A percentile compares a stretch with the other conserved stretches of the same genome.
phyloP scores from a whole-genome alignment of 257 asterid species.

The Haberlea rhodopensis region DNA sequence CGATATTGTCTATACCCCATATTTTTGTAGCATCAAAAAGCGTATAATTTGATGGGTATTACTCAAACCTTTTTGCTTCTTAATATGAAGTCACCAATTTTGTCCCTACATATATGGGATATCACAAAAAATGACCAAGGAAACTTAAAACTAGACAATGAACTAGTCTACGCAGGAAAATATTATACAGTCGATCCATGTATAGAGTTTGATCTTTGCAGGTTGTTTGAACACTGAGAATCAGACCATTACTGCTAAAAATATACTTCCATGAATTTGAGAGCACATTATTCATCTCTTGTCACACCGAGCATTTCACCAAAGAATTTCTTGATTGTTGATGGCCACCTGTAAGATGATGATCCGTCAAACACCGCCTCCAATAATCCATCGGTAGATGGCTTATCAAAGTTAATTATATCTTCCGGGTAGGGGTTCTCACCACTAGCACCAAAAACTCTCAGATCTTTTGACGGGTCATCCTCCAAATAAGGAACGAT shows the following conservation, averaged over 20 bases:
- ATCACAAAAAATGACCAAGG: too few relatives aligned
- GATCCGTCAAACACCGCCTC: conserved; percentile 30
- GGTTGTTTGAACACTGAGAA: not conserved
- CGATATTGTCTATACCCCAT: too few relatives aligned
- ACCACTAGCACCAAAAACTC: not conserved
- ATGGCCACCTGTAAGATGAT: conserved; percentile 37
- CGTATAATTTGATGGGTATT: too few relatives aligned
- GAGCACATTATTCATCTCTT: conserved; percentile 22
- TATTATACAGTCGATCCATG: too few relatives aligned
- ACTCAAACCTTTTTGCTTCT: too few relatives aligned
- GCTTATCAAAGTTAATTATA: not conserved
- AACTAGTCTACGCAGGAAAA: too few relatives aligned
- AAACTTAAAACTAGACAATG: too few relatives aligned
- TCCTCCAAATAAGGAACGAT: conserved; percentile 64
- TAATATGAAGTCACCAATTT: too few relatives aligned
- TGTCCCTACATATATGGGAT: too few relatives aligned
- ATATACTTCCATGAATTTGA: too few relatives aligned
- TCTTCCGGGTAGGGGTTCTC: not conserved
- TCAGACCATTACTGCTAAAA: not conserved
- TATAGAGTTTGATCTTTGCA: not conserved
- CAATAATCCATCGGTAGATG: conserved; percentile 13
- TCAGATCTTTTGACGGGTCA: conserved; percentile 18
- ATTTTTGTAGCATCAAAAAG: too few relatives aligned
- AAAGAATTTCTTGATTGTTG: conserved; percentile 36
- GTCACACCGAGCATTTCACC: conserved; percentile 39